These are phyloP conservation scores for Entamoeba invadens DNA, from an alignment of 208 protist genomes.

Conservation along the genomic window DNA sequence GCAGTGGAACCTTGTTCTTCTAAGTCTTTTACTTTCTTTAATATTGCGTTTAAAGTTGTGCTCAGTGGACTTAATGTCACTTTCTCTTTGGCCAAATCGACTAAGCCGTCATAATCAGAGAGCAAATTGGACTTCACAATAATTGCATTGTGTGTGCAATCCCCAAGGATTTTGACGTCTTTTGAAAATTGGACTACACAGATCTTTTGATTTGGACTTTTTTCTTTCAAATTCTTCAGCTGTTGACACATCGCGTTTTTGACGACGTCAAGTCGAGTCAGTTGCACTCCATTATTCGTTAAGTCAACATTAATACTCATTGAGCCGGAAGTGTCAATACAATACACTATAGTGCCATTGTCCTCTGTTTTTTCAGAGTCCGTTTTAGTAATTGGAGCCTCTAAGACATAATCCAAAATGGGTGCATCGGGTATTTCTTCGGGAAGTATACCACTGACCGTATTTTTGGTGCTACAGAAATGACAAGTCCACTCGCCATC, in stretches of 20 bases:
- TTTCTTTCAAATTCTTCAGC: not conserved
- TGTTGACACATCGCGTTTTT: not conserved
- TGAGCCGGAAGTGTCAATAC: not conserved
- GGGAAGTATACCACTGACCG: not conserved
- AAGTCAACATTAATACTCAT: not conserved
- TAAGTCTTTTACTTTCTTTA: not conserved
- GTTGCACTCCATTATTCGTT: not conserved
- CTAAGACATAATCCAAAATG: not conserved
- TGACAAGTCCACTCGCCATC: not conserved
- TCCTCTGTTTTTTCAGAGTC: not conserved
- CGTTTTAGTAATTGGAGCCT: not conserved
- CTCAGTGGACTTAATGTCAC: not conserved
- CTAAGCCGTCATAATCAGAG: not conserved
- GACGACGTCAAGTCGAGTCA: not conserved
- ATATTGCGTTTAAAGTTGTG: not conserved
- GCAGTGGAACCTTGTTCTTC: not conserved
- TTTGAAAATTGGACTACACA: not conserved
- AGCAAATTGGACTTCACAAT: not conserved
- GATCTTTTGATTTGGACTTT: not conserved
- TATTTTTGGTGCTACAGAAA: not conserved
- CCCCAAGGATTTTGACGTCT: not conserved
- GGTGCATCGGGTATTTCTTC: not conserved
- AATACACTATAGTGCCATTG: not conserved
- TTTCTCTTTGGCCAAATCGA: not conserved
- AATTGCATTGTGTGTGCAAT: not conserved